These are phyloP conservation scores for Cryptococcus jaspeensis DNA, from an alignment of 1,284 basidiomycete genomes.

Conservation along the genomic window DNA sequence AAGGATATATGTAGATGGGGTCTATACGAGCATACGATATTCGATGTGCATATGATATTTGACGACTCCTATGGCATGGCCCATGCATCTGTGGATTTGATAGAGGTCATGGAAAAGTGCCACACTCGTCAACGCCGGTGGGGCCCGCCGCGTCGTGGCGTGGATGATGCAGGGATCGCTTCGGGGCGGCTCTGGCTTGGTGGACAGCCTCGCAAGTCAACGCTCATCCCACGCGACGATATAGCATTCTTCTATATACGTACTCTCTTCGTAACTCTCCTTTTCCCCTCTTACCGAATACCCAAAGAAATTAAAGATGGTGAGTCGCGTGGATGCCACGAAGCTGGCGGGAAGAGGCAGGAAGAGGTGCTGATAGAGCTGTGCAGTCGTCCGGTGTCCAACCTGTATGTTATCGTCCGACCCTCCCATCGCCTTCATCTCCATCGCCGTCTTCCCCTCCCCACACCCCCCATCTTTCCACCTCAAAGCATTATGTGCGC, in stretches of 20 bases:
- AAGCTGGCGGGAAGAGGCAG: neutral
- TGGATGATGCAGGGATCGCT: neutral
- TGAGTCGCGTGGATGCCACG: constrained; percentile 3
- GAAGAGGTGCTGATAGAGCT: constrained; percentile 1
- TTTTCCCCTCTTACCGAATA: no score
- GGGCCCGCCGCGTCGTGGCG: neutral
- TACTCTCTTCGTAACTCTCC: no score
- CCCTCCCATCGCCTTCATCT: neutral
- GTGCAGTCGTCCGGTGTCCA: constrained; percentile 47
- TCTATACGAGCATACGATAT: neutral
- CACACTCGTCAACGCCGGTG: constrained; percentile 17
- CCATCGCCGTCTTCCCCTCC: neutral
- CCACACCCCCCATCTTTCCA: neutral
- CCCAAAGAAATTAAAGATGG: neutral
- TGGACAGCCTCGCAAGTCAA: no score
- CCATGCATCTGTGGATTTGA: neutral
- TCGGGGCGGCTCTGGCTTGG: no score
- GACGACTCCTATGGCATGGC: neutral
- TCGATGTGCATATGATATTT: constrained; percentile 3
- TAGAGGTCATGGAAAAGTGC: constrained; percentile 14
- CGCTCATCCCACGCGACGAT: no score
- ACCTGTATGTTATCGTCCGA: constrained; percentile 23
- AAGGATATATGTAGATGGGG: no score
- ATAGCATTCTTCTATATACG: no score
- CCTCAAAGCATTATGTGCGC: neutral